Evolutionary conservation across 768 basidiomycete genomes (phyloP).

Genomic region (Aureoboletus auriporus): DNA sequence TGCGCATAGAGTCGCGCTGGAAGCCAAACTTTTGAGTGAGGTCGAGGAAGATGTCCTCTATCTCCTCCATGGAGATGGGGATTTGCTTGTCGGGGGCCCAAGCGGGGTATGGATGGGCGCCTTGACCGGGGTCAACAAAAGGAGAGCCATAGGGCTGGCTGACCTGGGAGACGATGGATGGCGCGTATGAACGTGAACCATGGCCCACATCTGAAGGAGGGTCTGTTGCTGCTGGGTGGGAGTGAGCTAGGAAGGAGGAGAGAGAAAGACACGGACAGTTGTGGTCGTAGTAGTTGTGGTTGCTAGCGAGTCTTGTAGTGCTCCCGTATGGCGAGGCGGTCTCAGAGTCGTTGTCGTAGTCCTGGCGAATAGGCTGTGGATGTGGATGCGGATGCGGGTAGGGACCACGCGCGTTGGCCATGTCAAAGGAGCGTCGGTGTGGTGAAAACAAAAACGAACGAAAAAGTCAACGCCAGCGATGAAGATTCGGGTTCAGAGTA

Average conservation of each 20-base stretch:
- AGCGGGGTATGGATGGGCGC: conserved; percentile 81
- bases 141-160: conserved; percentile 57
- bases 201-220: conserved; percentile 30
- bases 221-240: conserved; percentile 14
- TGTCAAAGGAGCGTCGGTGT: conserved; percentile 24
- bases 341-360: conserved; percentile 48
- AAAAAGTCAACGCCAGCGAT: conserved; percentile 26
- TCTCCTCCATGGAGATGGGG: conserved; percentile 96
- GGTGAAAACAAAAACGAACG: conserved; percentile 7
- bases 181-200: conserved; percentile 43
- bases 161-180: conserved; percentile 59
- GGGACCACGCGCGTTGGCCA: conserved; percentile 39
- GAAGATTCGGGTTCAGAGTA: conserved; percentile 6
- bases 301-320: conserved; percentile 51
- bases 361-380: conserved; percentile 32
- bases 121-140: conserved; percentile 52
- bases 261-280: conserved; percentile 9
- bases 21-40: conserved; percentile 99
- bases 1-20: conserved; percentile 93
- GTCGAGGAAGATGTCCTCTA: conserved; percentile 98
- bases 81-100: conserved; percentile 93
- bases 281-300: conserved; percentile 32
- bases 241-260: background rate
- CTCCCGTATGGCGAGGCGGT: conserved; percentile 55
- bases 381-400: conserved; percentile 16